phyloP scores from a whole-genome alignment of 2,329 filamentous ascomycete species.

The Metarhizium album region DNA sequence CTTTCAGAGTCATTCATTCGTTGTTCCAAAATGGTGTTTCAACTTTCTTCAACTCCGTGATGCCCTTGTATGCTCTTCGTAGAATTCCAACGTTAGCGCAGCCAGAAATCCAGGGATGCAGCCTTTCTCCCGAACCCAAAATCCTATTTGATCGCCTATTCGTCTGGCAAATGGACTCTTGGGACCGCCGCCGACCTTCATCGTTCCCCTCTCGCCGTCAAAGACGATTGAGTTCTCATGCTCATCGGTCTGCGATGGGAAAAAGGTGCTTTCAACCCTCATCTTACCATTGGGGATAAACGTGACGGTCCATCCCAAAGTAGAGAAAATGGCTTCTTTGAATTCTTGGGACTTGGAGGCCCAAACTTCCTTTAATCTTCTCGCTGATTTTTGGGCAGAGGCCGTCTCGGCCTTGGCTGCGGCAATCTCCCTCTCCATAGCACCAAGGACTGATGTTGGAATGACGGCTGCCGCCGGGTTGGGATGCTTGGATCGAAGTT shows the following conservation, averaged over 20 bases:
- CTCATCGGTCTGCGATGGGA: constrained; percentile 56
- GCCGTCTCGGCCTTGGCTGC: constrained; percentile 59
- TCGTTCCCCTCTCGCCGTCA: constrained; percentile 86
- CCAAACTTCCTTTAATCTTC: constrained; percentile 88
- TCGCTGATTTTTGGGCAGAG: constrained; percentile 71
- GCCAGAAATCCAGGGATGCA: constrained; percentile 91
- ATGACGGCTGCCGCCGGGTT: constrained; percentile 49
- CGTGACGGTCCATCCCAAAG: constrained; percentile 88
- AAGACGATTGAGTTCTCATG: constrained; percentile 71
- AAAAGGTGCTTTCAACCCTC: constrained; percentile 78
- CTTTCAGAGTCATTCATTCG: neutral
- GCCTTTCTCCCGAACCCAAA: constrained; percentile 90
- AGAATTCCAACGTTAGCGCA: constrained; percentile 86
- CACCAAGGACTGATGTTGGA: constrained; percentile 65
- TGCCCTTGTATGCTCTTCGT: constrained; percentile 48
- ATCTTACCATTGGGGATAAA: constrained; percentile 98
- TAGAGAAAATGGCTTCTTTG: constrained; percentile 83
- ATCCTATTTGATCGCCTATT: constrained; percentile 79
- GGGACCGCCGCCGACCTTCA: constrained; percentile 93
- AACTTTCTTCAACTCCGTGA: constrained; percentile 3
- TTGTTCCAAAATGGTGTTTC: neutral
- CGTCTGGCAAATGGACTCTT: constrained; percentile 75
- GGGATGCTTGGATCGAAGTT: constrained; percentile 42
- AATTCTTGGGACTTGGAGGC: constrained; percentile 85
- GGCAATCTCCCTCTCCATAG: constrained; percentile 63